phyloP scores from a whole-genome alignment of 257 asterid species.

The Salvia splendens region DNA sequence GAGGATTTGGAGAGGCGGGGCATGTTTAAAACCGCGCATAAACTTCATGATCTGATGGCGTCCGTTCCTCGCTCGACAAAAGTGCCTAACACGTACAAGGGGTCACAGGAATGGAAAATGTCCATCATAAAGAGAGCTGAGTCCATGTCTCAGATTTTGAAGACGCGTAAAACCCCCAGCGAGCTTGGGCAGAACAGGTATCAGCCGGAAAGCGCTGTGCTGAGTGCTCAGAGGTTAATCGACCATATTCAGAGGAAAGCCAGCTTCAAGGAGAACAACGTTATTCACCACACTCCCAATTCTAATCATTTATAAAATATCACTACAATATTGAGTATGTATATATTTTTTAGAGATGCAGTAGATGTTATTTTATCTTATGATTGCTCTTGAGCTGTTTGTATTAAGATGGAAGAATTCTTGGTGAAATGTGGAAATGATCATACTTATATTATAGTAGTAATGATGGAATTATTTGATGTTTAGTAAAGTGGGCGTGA shows the following conservation, averaged over 20 bases:
- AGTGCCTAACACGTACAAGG: constrained; percentile 65
- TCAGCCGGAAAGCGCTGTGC: constrained; percentile 39
- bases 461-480: not conserved
- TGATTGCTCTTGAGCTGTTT: too few species aligned
- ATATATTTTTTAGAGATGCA: too few species aligned
- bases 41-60: constrained; percentile 60
- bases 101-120: constrained; percentile 44
- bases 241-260: constrained; percentile 38
- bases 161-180: constrained; percentile 54
- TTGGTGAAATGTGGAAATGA: too few species aligned
- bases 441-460: too few species aligned
- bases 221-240: constrained; percentile 42
- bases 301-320: constrained; percentile 9
- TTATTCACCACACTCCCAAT: constrained; percentile 7
- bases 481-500: constrained; percentile 23
- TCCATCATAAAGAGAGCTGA: constrained; percentile 66
- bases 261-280: constrained; percentile 13
- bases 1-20: constrained; percentile 60
- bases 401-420: too few species aligned
- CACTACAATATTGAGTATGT: not conserved
- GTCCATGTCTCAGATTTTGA: constrained; percentile 61
- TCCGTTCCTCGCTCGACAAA: constrained; percentile 71
- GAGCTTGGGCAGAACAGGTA: constrained; percentile 53
- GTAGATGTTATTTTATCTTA: too few species aligned
- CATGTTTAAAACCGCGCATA: constrained; percentile 47